Conservation (phyloP, 2,329 filamentous ascomycete genomes). For the Aspergillus tanneri region DNA sequence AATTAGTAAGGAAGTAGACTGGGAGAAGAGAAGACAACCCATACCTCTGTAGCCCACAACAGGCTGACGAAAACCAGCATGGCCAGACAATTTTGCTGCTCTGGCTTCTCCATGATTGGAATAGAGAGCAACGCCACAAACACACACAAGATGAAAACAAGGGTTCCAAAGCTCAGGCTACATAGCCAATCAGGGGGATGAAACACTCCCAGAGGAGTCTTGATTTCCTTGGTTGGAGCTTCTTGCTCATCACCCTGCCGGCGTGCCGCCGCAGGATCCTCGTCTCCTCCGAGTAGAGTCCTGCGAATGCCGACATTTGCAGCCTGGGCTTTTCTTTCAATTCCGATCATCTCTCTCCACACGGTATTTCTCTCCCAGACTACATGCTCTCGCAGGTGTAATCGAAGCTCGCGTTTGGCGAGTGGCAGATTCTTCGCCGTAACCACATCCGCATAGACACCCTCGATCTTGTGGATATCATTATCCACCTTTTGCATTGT, state of each 20-base stretch:
- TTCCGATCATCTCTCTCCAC: constrained; percentile 98
- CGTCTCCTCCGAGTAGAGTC: constrained; percentile 74
- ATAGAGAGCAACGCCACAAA: constrained; percentile 73
- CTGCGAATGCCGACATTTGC: constrained; percentile 79
- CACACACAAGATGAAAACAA: constrained; percentile 67
- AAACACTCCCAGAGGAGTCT: constrained; percentile 77
- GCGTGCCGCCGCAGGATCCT: constrained; percentile 65
- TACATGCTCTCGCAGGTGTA: constrained; percentile 92
- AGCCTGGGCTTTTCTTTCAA: constrained; percentile 91
- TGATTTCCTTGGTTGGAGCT: constrained; percentile 64
- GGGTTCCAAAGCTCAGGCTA: constrained; percentile 74
- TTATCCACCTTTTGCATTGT: constrained; percentile 71
- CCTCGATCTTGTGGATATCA: constrained; percentile 72
- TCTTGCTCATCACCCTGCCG: constrained; percentile 83
- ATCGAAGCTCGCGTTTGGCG: constrained; percentile 79
- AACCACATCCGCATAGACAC: constrained; percentile 75
- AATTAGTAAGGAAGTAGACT: constrained; percentile 11
- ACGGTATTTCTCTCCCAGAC: constrained; percentile 99
- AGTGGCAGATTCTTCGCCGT: constrained; percentile 74
- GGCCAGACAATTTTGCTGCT: constrained; percentile 95
- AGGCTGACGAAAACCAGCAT: constrained; percentile 91
- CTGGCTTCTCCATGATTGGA: constrained; percentile 79
- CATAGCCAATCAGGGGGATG: constrained; percentile 78
- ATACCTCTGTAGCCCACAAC: constrained; percentile 92
- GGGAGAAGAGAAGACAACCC: constrained; percentile 18